A percentile compares a stretch with the other conserved stretches of the same genome.
Conservation (phyloP, 768 basidiomycete genomes). For the Serpula lacrymans region DNA sequence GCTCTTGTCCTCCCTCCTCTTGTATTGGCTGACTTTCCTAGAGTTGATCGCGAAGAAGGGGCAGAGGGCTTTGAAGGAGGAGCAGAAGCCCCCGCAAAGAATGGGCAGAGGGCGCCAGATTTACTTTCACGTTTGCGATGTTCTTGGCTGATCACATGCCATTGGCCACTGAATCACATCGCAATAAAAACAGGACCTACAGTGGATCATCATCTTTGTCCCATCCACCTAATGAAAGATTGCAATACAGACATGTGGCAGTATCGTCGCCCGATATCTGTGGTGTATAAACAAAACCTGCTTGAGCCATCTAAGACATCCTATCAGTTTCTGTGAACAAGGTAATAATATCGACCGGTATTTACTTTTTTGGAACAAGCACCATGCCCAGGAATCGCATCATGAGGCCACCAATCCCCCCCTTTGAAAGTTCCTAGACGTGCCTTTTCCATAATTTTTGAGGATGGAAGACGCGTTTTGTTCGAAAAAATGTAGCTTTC, state of each 20-base stretch:
- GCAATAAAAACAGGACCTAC: conserved; percentile 45
- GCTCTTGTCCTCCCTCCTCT: conserved; percentile 2
- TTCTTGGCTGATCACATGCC: conserved; percentile 68
- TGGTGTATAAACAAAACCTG: conserved; percentile 84
- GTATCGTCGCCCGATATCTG: conserved; percentile 68
- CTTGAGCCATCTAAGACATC: conserved; percentile 70
- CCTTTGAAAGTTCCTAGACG: conserved; percentile 61
- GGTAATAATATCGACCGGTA: too few species aligned
- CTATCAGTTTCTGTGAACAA: not conserved
- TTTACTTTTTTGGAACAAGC: conserved; percentile 70
- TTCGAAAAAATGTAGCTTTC: conserved; percentile 58
- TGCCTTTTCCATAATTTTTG: conserved; percentile 69
- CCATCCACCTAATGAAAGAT: conserved; percentile 80
- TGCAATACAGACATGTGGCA: conserved; percentile 84
- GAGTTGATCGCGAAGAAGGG: conserved; percentile 9
- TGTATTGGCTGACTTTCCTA: conserved; percentile 18
- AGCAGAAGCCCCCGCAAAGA: conserved; percentile 38
- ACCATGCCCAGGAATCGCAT: conserved; percentile 54
- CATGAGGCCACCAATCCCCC: conserved; percentile 67
- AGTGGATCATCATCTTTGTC: conserved; percentile 81
- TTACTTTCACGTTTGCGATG: conserved; percentile 66
- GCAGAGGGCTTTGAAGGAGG: conserved; percentile 29
- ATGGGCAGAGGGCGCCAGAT: conserved; percentile 38
- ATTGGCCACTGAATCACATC: too few species aligned
- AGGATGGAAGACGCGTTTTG: conserved; percentile 59